phyloP scores from a whole-genome alignment of 1,284 basidiomycete genomes.

The Trichosporon ovoides region DNA sequence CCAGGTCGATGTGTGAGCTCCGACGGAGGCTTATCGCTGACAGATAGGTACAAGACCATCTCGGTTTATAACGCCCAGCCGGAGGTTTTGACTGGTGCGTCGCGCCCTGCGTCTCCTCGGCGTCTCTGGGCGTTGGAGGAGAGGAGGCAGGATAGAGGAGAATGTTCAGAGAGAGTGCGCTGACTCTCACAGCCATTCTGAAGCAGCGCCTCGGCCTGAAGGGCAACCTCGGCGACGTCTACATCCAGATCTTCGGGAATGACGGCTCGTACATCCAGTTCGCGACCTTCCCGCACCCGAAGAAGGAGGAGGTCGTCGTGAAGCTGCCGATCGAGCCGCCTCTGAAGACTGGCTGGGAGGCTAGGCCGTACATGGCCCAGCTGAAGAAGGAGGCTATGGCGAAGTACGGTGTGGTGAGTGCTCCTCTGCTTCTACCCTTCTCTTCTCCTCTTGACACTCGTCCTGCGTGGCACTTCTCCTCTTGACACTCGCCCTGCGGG shows the following conservation, averaged over 20 bases:
- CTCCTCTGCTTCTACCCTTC: too few relatives aligned
- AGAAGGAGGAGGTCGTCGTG: conserved; percentile 14
- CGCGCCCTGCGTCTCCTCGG: too few relatives aligned
- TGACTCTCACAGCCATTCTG: conserved; percentile 27
- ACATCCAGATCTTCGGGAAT: conserved; percentile 24
- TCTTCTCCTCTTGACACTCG: too few relatives aligned
- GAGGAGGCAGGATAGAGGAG: too few relatives aligned
- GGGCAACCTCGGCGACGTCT: conserved; percentile 32
- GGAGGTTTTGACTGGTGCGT: conserved; percentile 32
- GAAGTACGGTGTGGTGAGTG: conserved; percentile 30
- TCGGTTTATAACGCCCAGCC: conserved; percentile 28
- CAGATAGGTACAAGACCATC: conserved; percentile 12
- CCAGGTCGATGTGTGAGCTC: conserved; percentile 13
- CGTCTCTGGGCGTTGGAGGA: too few relatives aligned
- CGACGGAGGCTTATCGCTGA: background rate
- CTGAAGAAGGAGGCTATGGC: conserved; percentile 19
- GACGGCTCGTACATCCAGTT: conserved; percentile 18
- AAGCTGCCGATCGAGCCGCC: conserved; percentile 28
- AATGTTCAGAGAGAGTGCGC: conserved; percentile 1
- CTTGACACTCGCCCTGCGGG: too few relatives aligned
- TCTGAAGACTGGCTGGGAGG: conserved; percentile 17
- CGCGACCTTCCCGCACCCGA: conserved; percentile 27
- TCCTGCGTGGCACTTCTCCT: too few relatives aligned
- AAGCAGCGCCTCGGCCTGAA: conserved; percentile 22
- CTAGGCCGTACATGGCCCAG: conserved; percentile 13